Conservation (phyloP, 805 yeast species). For the Starmerella stigmatis region DNA sequence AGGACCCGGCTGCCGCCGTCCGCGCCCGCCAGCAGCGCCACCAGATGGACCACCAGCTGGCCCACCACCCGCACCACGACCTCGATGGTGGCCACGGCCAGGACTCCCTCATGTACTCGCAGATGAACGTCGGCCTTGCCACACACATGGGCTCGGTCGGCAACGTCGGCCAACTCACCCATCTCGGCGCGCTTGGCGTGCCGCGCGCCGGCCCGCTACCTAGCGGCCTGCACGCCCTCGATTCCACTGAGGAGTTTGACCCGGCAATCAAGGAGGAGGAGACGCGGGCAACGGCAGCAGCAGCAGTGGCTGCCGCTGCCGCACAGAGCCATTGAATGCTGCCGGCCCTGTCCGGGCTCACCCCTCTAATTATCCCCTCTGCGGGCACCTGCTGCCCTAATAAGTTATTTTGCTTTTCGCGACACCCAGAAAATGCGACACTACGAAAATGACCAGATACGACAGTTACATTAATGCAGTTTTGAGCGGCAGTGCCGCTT, state of each 20-base stretch:
- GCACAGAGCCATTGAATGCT: background rate
- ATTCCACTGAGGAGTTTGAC: conserved; percentile 11
- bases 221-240: conserved; percentile 6
- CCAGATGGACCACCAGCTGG: background rate
- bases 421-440: too few relatives aligned
- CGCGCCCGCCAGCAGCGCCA: conserved; percentile 6
- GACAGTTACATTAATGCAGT: too few relatives aligned
- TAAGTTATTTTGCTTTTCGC: too few relatives aligned
- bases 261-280: conserved; percentile 16
- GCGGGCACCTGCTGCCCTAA: too few relatives aligned
- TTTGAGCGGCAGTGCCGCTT: too few relatives aligned
- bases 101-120: conserved; percentile 4
- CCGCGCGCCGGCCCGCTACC: conserved; percentile 8
- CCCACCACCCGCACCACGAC: conserved; percentile 1
- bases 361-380: too few relatives aligned
- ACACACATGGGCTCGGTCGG: conserved; percentile 2
- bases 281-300: conserved; percentile 10
- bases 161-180: conserved; percentile 2
- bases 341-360: too few relatives aligned
- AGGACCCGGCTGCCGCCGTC: conserved; percentile 1
- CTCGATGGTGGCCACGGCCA: conserved; percentile 3
- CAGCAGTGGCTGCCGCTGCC: conserved; percentile 6
- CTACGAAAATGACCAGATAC: too few relatives aligned
- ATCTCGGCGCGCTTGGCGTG: conserved; percentile 5
- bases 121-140: conserved; percentile 3